Evolutionary conservation across 2,329 filamentous ascomycete species (phyloP).

Genomic region (Thelonectria rubi): DNA sequence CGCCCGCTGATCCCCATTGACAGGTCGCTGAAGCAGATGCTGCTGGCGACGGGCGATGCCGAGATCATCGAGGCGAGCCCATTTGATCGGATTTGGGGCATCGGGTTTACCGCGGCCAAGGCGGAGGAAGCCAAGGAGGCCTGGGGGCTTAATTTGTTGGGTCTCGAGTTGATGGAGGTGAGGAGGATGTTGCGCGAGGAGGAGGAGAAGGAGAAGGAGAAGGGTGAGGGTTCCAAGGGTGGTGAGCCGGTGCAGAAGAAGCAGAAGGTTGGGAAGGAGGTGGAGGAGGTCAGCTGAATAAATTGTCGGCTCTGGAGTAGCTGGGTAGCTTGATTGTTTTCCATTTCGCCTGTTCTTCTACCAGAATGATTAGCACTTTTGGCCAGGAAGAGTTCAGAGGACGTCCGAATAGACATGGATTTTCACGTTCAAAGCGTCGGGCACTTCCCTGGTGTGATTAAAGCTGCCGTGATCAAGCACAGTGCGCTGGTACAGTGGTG

Average conservation of each 20-base stretch:
- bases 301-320: too few species aligned
- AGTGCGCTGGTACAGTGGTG: too few species aligned
- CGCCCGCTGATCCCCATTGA: constrained; percentile 43
- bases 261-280: constrained; percentile 7
- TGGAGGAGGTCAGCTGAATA: too few species aligned
- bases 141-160: constrained; percentile 74
- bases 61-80: constrained; percentile 71
- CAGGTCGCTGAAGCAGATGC: constrained; percentile 53
- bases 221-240: not conserved
- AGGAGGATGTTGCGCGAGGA: constrained; percentile 60
- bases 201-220: constrained; percentile 28
- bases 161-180: constrained; percentile 68
- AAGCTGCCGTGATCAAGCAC: too few species aligned
- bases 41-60: constrained; percentile 67
- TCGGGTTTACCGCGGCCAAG: constrained; percentile 64
- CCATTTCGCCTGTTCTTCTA: too few species aligned
- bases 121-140: constrained; percentile 56
- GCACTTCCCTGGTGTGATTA: too few species aligned
- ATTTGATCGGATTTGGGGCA: constrained; percentile 71
- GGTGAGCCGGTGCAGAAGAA: constrained; percentile 9
- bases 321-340: too few species aligned
- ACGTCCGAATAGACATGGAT: too few species aligned
- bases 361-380: too few species aligned
- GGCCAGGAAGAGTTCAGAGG: too few species aligned
- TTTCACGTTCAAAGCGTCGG: too few species aligned